Conservation (phyloP, 1,284 basidiomycete species). For the Puccinia novopanici region DNA sequence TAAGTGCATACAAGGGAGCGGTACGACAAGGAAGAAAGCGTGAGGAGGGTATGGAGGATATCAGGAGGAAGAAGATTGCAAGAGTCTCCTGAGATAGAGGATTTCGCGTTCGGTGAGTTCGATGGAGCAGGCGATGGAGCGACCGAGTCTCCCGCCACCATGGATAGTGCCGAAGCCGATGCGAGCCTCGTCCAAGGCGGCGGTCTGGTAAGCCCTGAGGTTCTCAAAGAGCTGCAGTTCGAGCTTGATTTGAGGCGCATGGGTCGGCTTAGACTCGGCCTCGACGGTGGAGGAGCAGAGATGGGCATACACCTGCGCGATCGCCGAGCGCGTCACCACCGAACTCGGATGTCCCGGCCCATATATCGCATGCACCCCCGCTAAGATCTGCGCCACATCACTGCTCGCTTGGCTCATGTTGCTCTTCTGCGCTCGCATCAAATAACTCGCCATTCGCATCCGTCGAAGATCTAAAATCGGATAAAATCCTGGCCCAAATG, state of each 20-base stretch:
- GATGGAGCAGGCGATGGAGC: constrained; percentile 19
- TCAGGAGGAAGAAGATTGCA: constrained; percentile 11
- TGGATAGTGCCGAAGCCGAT: constrained; percentile 32
- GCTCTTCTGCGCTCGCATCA: constrained; percentile 22
- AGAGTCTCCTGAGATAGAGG: constrained; percentile 9
- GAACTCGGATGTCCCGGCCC: constrained; percentile 30
- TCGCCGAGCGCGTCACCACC: constrained; percentile 28
- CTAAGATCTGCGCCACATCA: constrained; percentile 26
- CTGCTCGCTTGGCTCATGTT: constrained; percentile 34
- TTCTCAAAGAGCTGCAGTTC: constrained; percentile 29
- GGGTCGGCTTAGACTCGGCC: not conserved
- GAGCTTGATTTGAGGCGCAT: constrained; percentile 20
- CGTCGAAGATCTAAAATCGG: constrained; percentile 43
- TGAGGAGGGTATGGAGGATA: not conserved
- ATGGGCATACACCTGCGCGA: constrained; percentile 25
- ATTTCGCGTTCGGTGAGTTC: constrained; percentile 45
- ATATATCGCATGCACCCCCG: constrained; percentile 28
- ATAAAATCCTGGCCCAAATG: constrained; percentile 46
- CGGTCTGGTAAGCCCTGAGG: constrained; percentile 23
- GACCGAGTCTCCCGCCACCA: constrained; percentile 41
- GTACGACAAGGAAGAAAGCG: not conserved
- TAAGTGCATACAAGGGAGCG: not conserved
- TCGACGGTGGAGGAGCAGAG: constrained; percentile 25
- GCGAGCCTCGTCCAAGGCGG: constrained; percentile 35
- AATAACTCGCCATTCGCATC: constrained; percentile 38